Evolutionary conservation across 108 stramenopile species (phyloP), one percentile per base, ranked within the genome.

Genomic region (Aureococcus anophagefferens): DNA sequence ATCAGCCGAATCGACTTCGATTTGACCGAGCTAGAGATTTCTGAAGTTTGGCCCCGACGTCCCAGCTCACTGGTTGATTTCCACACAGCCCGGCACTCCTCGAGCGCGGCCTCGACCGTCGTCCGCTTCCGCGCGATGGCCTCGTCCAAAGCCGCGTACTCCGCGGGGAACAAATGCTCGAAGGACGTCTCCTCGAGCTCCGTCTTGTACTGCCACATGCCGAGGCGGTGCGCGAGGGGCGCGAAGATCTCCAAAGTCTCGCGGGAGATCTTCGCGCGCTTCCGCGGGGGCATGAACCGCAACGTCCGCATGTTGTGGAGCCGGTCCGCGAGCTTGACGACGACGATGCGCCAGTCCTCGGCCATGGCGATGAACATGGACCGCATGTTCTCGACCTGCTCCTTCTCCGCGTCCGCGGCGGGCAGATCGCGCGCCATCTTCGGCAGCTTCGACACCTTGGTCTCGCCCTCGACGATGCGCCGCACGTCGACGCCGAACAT

Each of bases 321-420:
- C 37, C 94, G 82, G 81, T 97, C 96, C 0, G 93, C 93, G 32
- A 97, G 77, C 82, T 96, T 94, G 66, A 97, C 95, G 72, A 95
- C 90, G 51, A 97, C 90, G 67, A 94, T 92, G n/a, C 94, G 80
- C 81, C 93, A 96, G 83, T 97, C 94, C 72, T 92, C 90, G 44
- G 93, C 91, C 94, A 97, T 95, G 72, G 94, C 94, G 33, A 97
- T 86, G 74, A 97, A 91, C 93, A 97, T 94, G 76, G 93, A 91
- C 36, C 94, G 77, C 69, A 95, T 78, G 72, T 95, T 95, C 75
- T 97, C 93, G 14, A 94, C 94, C 74, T 96, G 94, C 72, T 91
- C 91, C 74, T 91, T 89, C 67, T 90, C 89, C 72, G 83, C 87
- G 16, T 32, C 35, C 17, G 73, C 70, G 0, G 72, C 11, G 15